A percentile compares a stretch with the other conserved stretches of the same genome.
Conservation (phyloP, 148 eudicot species). For the Beta vulgaris region DNA sequence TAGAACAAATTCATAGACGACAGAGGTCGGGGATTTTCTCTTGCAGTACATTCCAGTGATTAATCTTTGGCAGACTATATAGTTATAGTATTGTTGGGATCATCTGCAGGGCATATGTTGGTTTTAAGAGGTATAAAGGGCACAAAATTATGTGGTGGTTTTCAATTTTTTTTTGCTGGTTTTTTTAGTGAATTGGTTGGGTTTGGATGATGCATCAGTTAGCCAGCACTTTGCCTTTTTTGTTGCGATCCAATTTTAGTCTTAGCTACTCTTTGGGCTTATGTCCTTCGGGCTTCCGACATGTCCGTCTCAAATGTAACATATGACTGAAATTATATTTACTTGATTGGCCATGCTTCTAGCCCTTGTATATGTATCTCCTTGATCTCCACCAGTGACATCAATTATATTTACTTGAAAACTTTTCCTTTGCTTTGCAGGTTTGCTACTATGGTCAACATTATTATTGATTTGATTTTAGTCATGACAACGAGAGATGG, state of each 20-base stretch:
- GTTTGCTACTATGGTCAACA: slow-evolving; percentile 98
- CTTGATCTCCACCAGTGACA: not conserved
- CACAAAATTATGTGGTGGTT: not conserved
- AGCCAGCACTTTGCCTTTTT: not conserved
- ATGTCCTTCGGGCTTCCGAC: not conserved
- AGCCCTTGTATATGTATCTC: not conserved
- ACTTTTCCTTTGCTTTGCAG: slow-evolving; percentile 3
- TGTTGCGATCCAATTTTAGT: not conserved
- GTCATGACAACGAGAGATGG: slow-evolving; percentile 68
- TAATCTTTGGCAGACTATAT: not conserved
- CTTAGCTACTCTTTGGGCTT: not conserved
- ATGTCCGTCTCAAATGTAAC: not conserved
- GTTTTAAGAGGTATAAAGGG: not conserved
- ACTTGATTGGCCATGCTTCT: not conserved
- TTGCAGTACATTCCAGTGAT: not conserved
- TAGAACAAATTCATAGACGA: too few relatives aligned
- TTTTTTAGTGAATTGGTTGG: not conserved
- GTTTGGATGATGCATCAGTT: not conserved
- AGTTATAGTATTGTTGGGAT: not conserved
- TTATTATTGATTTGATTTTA: slow-evolving; percentile 91
- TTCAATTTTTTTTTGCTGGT: not conserved
- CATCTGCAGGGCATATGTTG: not conserved
- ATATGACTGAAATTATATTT: not conserved
- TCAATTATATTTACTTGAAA: not conserved
- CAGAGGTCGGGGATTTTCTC: not conserved